Evolutionary conservation across 768 basidiomycete species (phyloP).

Genomic region (Mycena maculata): DNA sequence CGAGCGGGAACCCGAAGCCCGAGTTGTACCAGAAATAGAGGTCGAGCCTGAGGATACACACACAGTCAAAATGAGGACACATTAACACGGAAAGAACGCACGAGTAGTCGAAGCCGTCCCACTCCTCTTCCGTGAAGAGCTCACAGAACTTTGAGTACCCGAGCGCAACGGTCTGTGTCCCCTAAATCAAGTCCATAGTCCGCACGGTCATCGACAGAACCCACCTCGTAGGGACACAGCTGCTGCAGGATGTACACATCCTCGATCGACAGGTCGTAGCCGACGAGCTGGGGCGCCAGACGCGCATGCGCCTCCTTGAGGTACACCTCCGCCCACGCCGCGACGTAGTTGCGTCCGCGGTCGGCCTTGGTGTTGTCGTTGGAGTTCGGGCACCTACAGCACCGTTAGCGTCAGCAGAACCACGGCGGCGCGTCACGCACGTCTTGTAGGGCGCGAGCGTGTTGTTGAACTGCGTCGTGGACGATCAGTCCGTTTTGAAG

Average conservation of each 20-base stretch:
- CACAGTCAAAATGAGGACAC: neutral
- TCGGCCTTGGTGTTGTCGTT: slow-evolving; percentile 56
- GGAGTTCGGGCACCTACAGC: slow-evolving; percentile 72
- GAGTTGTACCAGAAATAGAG: slow-evolving; percentile 81
- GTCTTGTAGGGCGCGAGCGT: slow-evolving; percentile 89
- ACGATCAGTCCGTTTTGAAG: slow-evolving; percentile 22
- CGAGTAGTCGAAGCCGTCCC: slow-evolving; percentile 93
- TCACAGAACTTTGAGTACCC: slow-evolving; percentile 94
- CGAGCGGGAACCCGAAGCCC: slow-evolving; percentile 85
- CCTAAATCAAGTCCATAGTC: neutral
- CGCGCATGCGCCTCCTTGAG: slow-evolving; percentile 73
- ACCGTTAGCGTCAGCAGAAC: neutral
- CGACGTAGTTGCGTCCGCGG: slow-evolving; percentile 68
- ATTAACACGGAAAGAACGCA: slow-evolving; percentile 47
- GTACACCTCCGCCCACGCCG: slow-evolving; percentile 78
- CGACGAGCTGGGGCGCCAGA: slow-evolving; percentile 67
- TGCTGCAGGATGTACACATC: slow-evolving; percentile 85
- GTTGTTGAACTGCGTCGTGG: slow-evolving; percentile 76
- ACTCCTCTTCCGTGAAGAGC: slow-evolving; percentile 91
- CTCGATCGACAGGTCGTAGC: slow-evolving; percentile 70
- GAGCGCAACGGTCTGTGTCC: slow-evolving; percentile 81
- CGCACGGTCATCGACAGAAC: neutral
- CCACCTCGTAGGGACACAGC: slow-evolving; percentile 65
- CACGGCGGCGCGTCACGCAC: slow-evolving; percentile 45
- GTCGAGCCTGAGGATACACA: slow-evolving; percentile 62